phyloP scores from a whole-genome alignment of 805 yeast genomes.

The Jamesozyma jinghongensis region DNA sequence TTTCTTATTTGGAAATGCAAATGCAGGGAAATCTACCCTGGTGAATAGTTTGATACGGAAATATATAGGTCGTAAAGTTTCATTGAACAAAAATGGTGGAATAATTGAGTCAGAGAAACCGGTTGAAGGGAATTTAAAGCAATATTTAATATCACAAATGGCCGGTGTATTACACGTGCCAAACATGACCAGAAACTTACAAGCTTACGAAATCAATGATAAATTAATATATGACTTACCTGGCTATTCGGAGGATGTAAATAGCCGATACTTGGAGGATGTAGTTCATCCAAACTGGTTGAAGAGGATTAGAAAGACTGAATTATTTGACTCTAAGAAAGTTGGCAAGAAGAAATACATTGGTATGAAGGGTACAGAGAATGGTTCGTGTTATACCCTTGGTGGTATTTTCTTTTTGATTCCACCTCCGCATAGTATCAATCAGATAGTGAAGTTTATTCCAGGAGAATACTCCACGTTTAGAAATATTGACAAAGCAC shows the following conservation, averaged over 20 bases:
- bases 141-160: slow-evolving; percentile 12
- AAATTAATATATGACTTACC: slow-evolving; percentile 33
- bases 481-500: slow-evolving; percentile 28
- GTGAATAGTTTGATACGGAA: slow-evolving; percentile 39
- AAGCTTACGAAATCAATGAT: slow-evolving; percentile 32
- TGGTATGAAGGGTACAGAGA: slow-evolving; percentile 32
- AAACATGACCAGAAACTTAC: slow-evolving; percentile 55
- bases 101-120: slow-evolving; percentile 3
- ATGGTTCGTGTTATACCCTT: slow-evolving; percentile 38
- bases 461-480: slow-evolving; percentile 33
- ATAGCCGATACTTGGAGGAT: slow-evolving; percentile 20
- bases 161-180: slow-evolving; percentile 45
- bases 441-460: slow-evolving; percentile 40
- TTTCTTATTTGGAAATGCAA: slow-evolving; percentile 56
- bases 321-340: slow-evolving; percentile 24
- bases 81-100: slow-evolving; percentile 7
- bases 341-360: slow-evolving; percentile 24
- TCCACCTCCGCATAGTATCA: slow-evolving; percentile 44
- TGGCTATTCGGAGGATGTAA: slow-evolving; percentile 27
- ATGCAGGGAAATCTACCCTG: slow-evolving; percentile 61
- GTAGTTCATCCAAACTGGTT: slow-evolving; percentile 24
- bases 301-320: slow-evolving; percentile 28
- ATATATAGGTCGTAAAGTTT: slow-evolving; percentile 15
- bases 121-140: slow-evolving; percentile 2
- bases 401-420: slow-evolving; percentile 56